A percentile compares a stretch with the other conserved stretches of the same genome.
These are phyloP conservation scores for Calonectria honghensis DNA, from an alignment of 2,329 filamentous ascomycete species.

Conservation along the genomic window DNA sequence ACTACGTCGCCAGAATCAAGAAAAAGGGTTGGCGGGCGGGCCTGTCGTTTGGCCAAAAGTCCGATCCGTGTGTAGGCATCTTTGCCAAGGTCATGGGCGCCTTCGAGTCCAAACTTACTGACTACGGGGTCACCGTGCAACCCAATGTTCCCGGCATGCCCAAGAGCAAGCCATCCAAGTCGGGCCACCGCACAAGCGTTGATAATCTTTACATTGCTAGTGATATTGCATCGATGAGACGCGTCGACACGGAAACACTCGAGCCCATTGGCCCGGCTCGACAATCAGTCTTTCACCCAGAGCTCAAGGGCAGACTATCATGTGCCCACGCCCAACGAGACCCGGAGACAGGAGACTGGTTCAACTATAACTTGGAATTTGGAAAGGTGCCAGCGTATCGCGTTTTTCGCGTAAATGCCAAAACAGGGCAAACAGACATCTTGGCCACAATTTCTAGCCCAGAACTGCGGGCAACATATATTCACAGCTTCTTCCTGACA, in stretches of 20 bases:
- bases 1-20: slow-evolving; percentile 76
- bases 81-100: slow-evolving; percentile 82
- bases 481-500: slow-evolving; percentile 89
- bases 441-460: slow-evolving; percentile 78
- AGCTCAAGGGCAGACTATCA: slow-evolving; percentile 79
- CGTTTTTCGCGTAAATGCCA: slow-evolving; percentile 78
- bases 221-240: slow-evolving; percentile 74
- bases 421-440: slow-evolving; percentile 80
- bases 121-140: slow-evolving; percentile 80
- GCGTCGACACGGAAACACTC: slow-evolving; percentile 81
- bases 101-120: slow-evolving; percentile 65
- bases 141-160: slow-evolving; percentile 77
- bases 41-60: slow-evolving; percentile 81
- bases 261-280: slow-evolving; percentile 80
- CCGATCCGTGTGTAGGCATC: slow-evolving; percentile 83
- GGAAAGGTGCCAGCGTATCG: slow-evolving; percentile 77
- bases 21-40: slow-evolving; percentile 73
- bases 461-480: slow-evolving; percentile 77
- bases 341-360: slow-evolving; percentile 81
- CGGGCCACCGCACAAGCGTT: slow-evolving; percentile 63
- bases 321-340: slow-evolving; percentile 84
- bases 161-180: slow-evolving; percentile 37
- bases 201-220: slow-evolving; percentile 73
- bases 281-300: slow-evolving; percentile 79
- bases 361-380: slow-evolving; percentile 87